Base-by-base conservation (phyloP, 1,284 basidiomycete species). In the Fomitopsis betulina region DNA sequence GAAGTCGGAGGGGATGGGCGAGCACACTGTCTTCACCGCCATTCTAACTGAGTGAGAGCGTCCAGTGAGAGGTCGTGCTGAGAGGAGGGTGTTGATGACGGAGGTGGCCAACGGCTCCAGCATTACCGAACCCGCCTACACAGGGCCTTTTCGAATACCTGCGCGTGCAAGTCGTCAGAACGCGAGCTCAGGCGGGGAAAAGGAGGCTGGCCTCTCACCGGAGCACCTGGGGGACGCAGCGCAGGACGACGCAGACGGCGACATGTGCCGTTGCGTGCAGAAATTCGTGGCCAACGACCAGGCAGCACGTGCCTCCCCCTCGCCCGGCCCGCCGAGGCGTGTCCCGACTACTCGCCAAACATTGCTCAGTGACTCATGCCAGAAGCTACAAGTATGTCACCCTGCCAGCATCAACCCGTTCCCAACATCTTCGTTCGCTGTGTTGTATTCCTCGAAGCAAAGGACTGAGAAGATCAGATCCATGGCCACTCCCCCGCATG, bases 101-200 rank as follows among this genome's bases (percentile, higher is more conserved):
- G 77, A 74, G 58, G 78, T 74, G 63, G 79, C 75, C 62, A 84
- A 70, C 66, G 81, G 80, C 75, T 85, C 82, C 64, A 72, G 68
- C 70, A 72, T 72, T 62, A 69, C 69, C 74, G 71, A 60, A 69
- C 73, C 72, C 75, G 73, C 69, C 72, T 60, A 58, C 62, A 75
- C 73, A 74, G 73, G 73, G 65, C 64, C 63, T 66, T 61, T 59
- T 45, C 19, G 58, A 32, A n/a, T 35, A 54, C 58, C 58, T 58
- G 49, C 2, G 19, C 2, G n/a, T n/a, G 49, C 2, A 19, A 35
- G 32, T 5, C 1, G 30, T 37, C n/a, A 30, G 56, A 45, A 39
- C 21, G 35, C 62, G 47, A 62, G 58, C 54, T 37, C 9, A 37
- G 5, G 13, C n/a, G 42, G 5, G 50, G 21, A 33, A 32, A 32